Percentiles rank a stretch among this genome's conserved stretches.
These are phyloP conservation scores for Chrysoporthe cubensis DNA, from an alignment of 2,329 filamentous ascomycete species.

Conservation along the genomic window DNA sequence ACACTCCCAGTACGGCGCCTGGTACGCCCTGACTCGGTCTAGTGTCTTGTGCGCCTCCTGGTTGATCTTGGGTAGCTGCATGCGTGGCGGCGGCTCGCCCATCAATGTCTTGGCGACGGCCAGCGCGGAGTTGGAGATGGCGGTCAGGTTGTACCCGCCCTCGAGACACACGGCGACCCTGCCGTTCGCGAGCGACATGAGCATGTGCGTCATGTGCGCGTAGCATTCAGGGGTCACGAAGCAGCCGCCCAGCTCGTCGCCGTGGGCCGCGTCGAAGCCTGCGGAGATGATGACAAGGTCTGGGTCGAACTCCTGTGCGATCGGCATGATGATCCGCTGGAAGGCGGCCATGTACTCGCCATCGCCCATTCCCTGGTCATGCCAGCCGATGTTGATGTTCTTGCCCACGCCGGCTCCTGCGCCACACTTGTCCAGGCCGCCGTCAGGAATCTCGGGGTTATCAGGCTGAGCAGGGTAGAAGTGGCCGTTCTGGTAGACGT, in stretches of 20 bases:
- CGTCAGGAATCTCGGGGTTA: constrained; percentile 61
- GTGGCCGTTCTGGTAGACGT: constrained; percentile 79
- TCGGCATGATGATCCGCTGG: constrained; percentile 94
- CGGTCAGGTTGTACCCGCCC: constrained; percentile 91
- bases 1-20: constrained; percentile 82
- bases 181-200: constrained; percentile 90
- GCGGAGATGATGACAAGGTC: constrained; percentile 95
- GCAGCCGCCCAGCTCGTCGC: constrained; percentile 90
- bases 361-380: constrained; percentile 83
- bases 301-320: constrained; percentile 89
- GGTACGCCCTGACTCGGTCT: constrained; percentile 61
- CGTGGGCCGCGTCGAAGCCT: constrained; percentile 93
- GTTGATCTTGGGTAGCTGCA: constrained; percentile 60
- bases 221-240: constrained; percentile 91
- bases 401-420: constrained; percentile 58
- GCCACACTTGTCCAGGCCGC: constrained; percentile 64
- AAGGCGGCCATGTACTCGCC: constrained; percentile 97
- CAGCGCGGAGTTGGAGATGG: constrained; percentile 90
- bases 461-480: constrained; percentile 81
- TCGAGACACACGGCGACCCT: constrained; percentile 91
- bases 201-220: constrained; percentile 98
- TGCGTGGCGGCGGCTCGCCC: constrained; percentile 81
- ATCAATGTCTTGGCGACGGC: constrained; percentile 92
- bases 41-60: constrained; percentile 60
- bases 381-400: constrained; percentile 71